Percentiles rank a stretch among this genome's conserved stretches.
Evolutionary conservation across 139 green algal genomes (phyloP).

Genomic region (Chlamydomonas sp.): DNA sequence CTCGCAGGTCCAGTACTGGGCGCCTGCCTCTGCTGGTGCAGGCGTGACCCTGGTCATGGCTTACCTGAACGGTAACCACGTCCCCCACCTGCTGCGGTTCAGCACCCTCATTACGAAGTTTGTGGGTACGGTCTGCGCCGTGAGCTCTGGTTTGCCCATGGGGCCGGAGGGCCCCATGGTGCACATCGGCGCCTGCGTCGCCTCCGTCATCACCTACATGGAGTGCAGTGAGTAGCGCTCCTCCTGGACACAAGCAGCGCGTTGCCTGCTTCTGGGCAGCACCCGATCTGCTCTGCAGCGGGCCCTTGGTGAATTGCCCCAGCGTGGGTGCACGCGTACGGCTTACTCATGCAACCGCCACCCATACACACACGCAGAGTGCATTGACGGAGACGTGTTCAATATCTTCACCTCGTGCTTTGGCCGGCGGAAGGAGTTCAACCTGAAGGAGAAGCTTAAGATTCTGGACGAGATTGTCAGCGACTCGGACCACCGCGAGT

Average conservation of each 20-base stretch:
- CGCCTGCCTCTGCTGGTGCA: slow-evolving; percentile 77
- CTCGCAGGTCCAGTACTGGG: slow-evolving; percentile 78
- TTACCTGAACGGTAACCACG: slow-evolving; percentile 80
- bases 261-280: too few species aligned
- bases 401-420: slow-evolving; percentile 47
- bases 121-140: slow-evolving; percentile 66
- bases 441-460: slow-evolving; percentile 55
- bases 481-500: slow-evolving; percentile 83
- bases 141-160: slow-evolving; percentile 63
- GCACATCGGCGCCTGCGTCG: slow-evolving; percentile 89
- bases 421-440: slow-evolving; percentile 22
- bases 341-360: neutral
- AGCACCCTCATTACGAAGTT: slow-evolving; percentile 78
- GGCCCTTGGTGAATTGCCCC: too few species aligned
- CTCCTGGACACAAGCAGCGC: neutral
- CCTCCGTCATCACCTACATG: slow-evolving; percentile 73
- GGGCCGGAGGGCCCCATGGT: slow-evolving; percentile 91
- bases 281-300: too few species aligned
- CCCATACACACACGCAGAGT: slow-evolving; percentile 2
- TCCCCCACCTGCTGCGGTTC: slow-evolving; percentile 75
- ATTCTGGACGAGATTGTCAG: slow-evolving; percentile 72
- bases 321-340: too few species aligned
- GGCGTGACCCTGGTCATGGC: slow-evolving; percentile 92
- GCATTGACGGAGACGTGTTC: slow-evolving; percentile 20
- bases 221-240: slow-evolving; percentile 63